Evolutionary conservation across 352 stramenopile species (phyloP).

Genomic region (Sclerospora graminicola): DNA sequence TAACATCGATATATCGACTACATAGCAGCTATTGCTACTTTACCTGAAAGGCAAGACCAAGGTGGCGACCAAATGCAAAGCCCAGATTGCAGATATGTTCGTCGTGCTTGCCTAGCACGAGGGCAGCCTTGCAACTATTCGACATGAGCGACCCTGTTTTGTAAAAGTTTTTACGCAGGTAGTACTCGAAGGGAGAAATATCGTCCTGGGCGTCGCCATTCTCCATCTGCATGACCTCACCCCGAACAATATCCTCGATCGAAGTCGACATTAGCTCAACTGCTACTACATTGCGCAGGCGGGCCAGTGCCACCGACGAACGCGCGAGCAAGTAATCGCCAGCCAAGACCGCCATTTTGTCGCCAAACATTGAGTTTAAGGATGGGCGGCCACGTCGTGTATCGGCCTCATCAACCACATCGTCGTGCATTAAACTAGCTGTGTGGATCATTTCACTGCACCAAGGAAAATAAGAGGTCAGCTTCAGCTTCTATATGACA

Average conservation of each 20-base stretch:
- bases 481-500: not conserved
- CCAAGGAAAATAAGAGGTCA: not conserved
- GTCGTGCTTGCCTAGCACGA: slow-evolving; percentile 89
- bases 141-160: slow-evolving; percentile 99
- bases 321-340: slow-evolving; percentile 96
- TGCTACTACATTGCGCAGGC: slow-evolving; percentile 91
- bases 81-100: slow-evolving; percentile 70
- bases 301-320: slow-evolving; percentile 92
- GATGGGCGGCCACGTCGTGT: slow-evolving; percentile 89
- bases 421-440: slow-evolving; percentile 97
- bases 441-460: slow-evolving; percentile 98
- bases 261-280: slow-evolving; percentile 97
- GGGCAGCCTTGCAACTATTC: slow-evolving; percentile 90
- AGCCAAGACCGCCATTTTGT: slow-evolving; percentile 96
- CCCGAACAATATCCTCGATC: slow-evolving; percentile 98
- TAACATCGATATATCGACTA: not conserved
- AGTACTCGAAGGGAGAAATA: slow-evolving; percentile 90
- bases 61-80: slow-evolving; percentile 95
- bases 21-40: not conserved
- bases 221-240: slow-evolving; percentile 99
- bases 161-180: slow-evolving; percentile 99
- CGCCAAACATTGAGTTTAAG: slow-evolving; percentile 96
- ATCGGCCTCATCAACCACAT: slow-evolving; percentile 97
- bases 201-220: slow-evolving; percentile 48
- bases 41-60: slow-evolving; percentile 97